Base-by-base conservation (phyloP, 2,329 filamentous ascomycete species). In the Fusarium sp. region DNA sequence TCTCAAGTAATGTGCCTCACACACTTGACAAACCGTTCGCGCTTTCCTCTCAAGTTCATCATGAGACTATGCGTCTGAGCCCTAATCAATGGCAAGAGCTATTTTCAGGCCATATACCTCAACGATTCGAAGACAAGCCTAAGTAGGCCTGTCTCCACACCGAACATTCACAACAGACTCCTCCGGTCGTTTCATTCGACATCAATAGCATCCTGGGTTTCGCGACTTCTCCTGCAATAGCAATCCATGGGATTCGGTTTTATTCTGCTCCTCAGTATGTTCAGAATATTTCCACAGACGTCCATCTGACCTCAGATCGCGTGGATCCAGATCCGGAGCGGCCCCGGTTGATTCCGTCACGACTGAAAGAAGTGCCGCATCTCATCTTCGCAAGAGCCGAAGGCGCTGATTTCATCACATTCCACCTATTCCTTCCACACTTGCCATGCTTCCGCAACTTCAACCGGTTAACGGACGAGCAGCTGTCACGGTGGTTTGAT, bases 351-450 rank as follows among this genome's bases (percentile, higher is more conserved):
- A 35, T 48, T 48, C 29, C 21, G 3, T 48, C 16, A 16, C 21
- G 21, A 48, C 7, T 48, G 16, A 48, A 3, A 64, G 61, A 56
- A 31, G 44, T 60, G 55, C 61, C 38, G 44, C 33, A 60, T 64
- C 60, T 59, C 23, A 39, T 55, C 42, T 64, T 64, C 31, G 44
- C 29, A 0, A 64, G 35, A 16, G 15, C 12, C 16, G 28, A 64
- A 55, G 61, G 55, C 18, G 49, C 43, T 48, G 46, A 60, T 52
- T 64, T 64, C 18, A 64, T 60, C 35, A 60, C 46, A 33, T 48
- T 64, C 4, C 33, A 64, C 23, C 33, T 64, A 5, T 55, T 64
- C 26, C 59, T 59, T 37, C 61, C 39, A 26, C 28, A 59, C 50
- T 59, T 63, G 9, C 60, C 38, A 46, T 63, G 38, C 55, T 49